Base-by-base conservation (phyloP, 208 protist species). In the Trypanosoma avium region DNA sequence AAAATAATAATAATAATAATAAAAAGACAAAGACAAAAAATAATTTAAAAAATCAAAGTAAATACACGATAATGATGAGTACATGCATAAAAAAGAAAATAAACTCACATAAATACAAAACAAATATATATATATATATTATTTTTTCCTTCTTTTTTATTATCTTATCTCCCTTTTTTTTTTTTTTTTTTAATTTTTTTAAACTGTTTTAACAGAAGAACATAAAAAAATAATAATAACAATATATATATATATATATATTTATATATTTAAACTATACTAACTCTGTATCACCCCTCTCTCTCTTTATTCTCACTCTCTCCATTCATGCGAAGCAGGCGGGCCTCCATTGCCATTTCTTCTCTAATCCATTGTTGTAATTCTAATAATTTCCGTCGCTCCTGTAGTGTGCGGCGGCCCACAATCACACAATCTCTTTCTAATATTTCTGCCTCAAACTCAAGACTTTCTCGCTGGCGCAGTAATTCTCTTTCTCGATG, bases 401-500 rank as follows among this genome's bases (percentile, higher is more conserved):
- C 56, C 42, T 36, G 56, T 17, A 61, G 24, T 49, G 42, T 49
- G n/a, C 56, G 35, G 21, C 42, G 56, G 19, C 56, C 56, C 26
- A 46, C 12, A 5, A 61, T 61, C 10, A 6, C 4, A 8, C 56
- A 10, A 36, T 61, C 56, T 13, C 56, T 32, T 38, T 61, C 56
- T 15, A 61, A 32, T 17, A 36, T 7, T 9, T 61, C 42, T 24
- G 56, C 56, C 35, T 61, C 56, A 29, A 24, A 26, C 56, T 50
- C 29, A 21, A 84, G 38, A 33, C 70, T 70, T 54, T 42, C 36
- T 26, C 57, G 59, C 55, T 84, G 78, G 2, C 55, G 62, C 21
- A 69, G 54, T 6, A 70, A 67, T 61, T 81, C 68, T 8, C 57
- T 61, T 38, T 61, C 38, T 3, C 70, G 70, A 26, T 67, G 62